These are phyloP conservation scores for Phylloporus sp. DNA, from an alignment of 768 basidiomycete species.

Conservation along the genomic window DNA sequence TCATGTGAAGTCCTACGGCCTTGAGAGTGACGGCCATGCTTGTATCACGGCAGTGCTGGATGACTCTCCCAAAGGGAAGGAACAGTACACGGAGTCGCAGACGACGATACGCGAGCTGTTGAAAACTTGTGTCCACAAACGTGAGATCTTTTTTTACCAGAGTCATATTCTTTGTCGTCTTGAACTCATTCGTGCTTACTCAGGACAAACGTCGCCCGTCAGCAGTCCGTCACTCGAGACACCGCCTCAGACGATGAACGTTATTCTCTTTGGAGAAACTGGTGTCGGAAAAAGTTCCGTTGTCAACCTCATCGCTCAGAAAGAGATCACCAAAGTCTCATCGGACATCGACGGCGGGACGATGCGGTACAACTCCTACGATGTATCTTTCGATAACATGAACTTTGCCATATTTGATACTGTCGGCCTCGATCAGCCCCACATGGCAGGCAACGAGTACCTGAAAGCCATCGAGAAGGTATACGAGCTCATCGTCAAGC, in stretches of 20 bases:
- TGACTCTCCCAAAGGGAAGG: conserved; percentile 13
- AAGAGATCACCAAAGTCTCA: conserved; percentile 23
- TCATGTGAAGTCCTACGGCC: conserved; percentile 17
- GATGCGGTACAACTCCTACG: conserved; percentile 28
- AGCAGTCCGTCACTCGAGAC: neutral
- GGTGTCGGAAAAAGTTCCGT: too few relatives aligned
- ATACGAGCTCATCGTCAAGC: conserved; percentile 30
- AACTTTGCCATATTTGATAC: conserved; percentile 23
- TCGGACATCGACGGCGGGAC: conserved; percentile 34
- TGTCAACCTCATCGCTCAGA: too few relatives aligned
- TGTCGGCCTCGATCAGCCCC: conserved; percentile 33
- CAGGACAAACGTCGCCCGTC: neutral
- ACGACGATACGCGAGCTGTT: conserved; percentile 18
- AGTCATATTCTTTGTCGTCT: conserved; percentile 5
- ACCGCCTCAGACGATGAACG: conserved; percentile 21
- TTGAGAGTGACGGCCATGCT: conserved; percentile 28
- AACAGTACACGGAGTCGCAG: conserved; percentile 25
- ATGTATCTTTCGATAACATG: conserved; percentile 16
- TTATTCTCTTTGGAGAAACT: too few relatives aligned
- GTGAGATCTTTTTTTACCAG: conserved; percentile 12
- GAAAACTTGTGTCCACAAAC: conserved; percentile 10
- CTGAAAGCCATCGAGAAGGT: conserved; percentile 27
- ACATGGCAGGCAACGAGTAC: conserved; percentile 26
- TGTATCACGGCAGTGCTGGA: conserved; percentile 29
- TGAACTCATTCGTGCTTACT: conserved; percentile 4